Evolutionary conservation across 73 alveolate species (phyloP).

Genomic region (Blepharisma japonicum): DNA sequence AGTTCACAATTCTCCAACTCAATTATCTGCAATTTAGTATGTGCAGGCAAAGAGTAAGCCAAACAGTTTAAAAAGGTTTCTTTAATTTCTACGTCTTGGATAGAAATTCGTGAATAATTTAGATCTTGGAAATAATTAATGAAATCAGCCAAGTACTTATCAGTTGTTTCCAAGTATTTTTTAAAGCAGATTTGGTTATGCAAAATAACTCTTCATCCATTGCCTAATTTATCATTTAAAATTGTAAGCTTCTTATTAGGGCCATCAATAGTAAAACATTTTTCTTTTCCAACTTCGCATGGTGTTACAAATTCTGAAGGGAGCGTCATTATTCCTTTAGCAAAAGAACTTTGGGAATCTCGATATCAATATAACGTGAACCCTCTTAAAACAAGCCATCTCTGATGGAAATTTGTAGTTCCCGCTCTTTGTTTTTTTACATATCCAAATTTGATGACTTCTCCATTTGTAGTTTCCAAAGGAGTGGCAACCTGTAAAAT

Average conservation of each 20-base stretch:
- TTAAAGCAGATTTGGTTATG: conserved; percentile 8
- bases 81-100: not conserved
- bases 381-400: conserved; percentile 56
- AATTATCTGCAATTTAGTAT: not conserved
- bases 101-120: not conserved
- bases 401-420: conserved; percentile 31
- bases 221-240: not conserved
- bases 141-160: not conserved
- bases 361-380: conserved; percentile 46
- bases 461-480: not conserved
- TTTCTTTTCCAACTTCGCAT: conserved; percentile 35
- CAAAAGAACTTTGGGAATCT: conserved; percentile 12
- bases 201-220: not conserved
- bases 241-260: not conserved
- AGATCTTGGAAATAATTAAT: conserved; percentile 12
- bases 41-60: conserved; percentile 11
- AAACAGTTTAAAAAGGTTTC: not conserved
- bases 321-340: conserved; percentile 35
- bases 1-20: not conserved
- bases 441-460: conserved; percentile 16
- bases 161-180: not conserved
- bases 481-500: not conserved
- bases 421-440: not conserved
- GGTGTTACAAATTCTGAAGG: conserved; percentile 10
- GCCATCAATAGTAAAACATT: conserved; percentile 30